Conservation (phyloP, 306 rosid genomes). For the Quercus bicolor region DNA sequence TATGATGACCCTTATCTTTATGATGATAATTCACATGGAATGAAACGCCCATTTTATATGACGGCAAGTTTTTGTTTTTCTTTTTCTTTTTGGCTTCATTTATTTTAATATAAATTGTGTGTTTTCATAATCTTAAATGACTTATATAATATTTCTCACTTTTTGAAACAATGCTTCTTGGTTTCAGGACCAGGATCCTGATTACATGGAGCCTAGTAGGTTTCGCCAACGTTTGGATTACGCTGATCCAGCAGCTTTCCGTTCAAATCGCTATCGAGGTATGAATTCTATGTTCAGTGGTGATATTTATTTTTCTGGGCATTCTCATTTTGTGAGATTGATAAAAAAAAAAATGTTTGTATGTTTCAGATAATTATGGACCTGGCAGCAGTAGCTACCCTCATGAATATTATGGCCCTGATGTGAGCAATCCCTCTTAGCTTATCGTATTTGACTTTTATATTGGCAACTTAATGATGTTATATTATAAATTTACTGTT, state of each 20-base stretch:
- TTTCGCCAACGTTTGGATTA: slow-evolving; percentile 66
- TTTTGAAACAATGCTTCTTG: slow-evolving; percentile 14
- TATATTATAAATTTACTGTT: slow-evolving; percentile 23
- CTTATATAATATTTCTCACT: slow-evolving; percentile 1
- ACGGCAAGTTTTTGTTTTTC: slow-evolving; percentile 47
- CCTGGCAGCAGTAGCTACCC: slow-evolving; percentile 47
- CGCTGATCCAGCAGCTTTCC: slow-evolving; percentile 49
- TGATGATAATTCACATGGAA: slow-evolving; percentile 48
- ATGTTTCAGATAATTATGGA: slow-evolving; percentile 44
- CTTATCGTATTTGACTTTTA: slow-evolving; percentile 14
- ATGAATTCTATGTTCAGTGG: neutral
- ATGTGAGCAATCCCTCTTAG: slow-evolving; percentile 46
- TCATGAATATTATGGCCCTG: slow-evolving; percentile 51
- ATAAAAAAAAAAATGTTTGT: slow-evolving; percentile 2
- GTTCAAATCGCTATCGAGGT: slow-evolving; percentile 49
- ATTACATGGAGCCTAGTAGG: slow-evolving; percentile 54
- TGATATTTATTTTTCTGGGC: neutral
- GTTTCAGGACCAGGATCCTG: slow-evolving; percentile 65
- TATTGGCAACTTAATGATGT: slow-evolving; percentile 7
- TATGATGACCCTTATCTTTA: slow-evolving; percentile 51
- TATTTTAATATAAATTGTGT: neutral
- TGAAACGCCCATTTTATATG: slow-evolving; percentile 65
- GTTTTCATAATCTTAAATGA: neutral
- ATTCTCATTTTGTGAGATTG: neutral
- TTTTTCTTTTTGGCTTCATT: neutral